Percentiles rank a stretch among this genome's conserved stretches.
Evolutionary conservation across 2,329 filamentous ascomycete genomes (phyloP).

Genomic region (Aspergillus sp.): DNA sequence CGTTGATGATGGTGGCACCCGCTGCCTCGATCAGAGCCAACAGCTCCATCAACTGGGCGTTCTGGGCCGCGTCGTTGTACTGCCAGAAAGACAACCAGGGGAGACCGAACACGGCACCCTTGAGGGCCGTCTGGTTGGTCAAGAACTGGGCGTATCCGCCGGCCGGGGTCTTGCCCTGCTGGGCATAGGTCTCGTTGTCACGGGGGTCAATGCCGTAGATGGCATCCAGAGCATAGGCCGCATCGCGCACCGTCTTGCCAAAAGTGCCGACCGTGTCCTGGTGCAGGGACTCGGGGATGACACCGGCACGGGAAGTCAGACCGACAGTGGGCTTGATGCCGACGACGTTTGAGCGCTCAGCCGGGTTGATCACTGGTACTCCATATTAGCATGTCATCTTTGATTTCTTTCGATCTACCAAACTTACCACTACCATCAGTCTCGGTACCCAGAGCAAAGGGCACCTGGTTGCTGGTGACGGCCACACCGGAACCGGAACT

Average conservation of each 20-base stretch:
- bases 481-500: slow-evolving; percentile 67
- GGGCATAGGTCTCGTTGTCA: slow-evolving; percentile 67
- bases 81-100: slow-evolving; percentile 74
- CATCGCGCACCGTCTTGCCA: slow-evolving; percentile 69
- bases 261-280: slow-evolving; percentile 71
- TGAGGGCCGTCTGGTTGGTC: slow-evolving; percentile 54
- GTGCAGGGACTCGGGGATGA: slow-evolving; percentile 67
- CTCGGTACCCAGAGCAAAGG: slow-evolving; percentile 71
- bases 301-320: slow-evolving; percentile 63
- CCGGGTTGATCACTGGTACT: slow-evolving; percentile 66
- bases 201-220: slow-evolving; percentile 65
- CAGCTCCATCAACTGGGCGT: slow-evolving; percentile 53
- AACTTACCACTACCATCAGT: slow-evolving; percentile 64
- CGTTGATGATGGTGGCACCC: slow-evolving; percentile 69
- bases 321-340: slow-evolving; percentile 78
- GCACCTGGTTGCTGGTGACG: slow-evolving; percentile 63
- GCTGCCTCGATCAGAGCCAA: slow-evolving; percentile 58
- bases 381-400: background rate
- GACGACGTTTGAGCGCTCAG: slow-evolving; percentile 67
- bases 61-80: slow-evolving; percentile 59
- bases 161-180: slow-evolving; percentile 56
- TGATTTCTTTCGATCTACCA: background rate
- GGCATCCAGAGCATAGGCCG: slow-evolving; percentile 64
- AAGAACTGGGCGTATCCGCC: slow-evolving; percentile 62
- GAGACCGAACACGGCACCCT: slow-evolving; percentile 67